Evolutionary conservation across 140 eudicot genomes (phyloP).

Genomic region (Erigeron philadelphicus): DNA sequence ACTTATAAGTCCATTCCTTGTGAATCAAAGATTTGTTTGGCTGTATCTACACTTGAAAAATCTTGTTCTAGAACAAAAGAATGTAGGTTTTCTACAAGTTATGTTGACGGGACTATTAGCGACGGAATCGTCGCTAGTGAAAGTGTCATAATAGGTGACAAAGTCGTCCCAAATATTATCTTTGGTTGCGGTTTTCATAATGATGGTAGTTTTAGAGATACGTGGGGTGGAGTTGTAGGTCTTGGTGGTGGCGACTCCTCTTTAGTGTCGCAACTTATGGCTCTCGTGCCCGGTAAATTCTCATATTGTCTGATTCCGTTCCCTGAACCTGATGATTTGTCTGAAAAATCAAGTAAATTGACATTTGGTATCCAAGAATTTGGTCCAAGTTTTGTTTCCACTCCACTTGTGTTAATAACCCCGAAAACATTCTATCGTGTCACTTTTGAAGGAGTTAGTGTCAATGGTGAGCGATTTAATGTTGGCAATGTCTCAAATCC

Average conservation of each 20-base stretch:
- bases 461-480: conserved; percentile 25
- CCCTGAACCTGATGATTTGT: not conserved
- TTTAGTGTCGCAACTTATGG: conserved; percentile 36
- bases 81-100: conserved; percentile 27
- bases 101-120: conserved; percentile 35
- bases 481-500: not conserved
- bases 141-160: conserved; percentile 21
- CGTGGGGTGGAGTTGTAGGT: conserved; percentile 48
- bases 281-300: conserved; percentile 32
- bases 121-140: conserved; percentile 30
- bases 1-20: conserved; percentile 25
- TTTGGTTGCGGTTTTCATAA: conserved; percentile 41
- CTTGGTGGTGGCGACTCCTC: conserved; percentile 55
- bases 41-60: not conserved
- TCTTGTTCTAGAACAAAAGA: not conserved
- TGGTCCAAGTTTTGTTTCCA: conserved; percentile 31
- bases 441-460: conserved; percentile 39
- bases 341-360: conserved; percentile 35
- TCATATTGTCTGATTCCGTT: conserved; percentile 49
- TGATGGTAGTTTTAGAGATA: conserved; percentile 20
- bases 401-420: conserved; percentile 30
- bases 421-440: conserved; percentile 34
- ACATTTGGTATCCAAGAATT: conserved; percentile 38
- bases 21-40: conserved; percentile 11
- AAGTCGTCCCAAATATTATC: conserved; percentile 8